Base-by-base conservation (phyloP, 2,329 filamentous ascomycete genomes). In the Apiospora hydei region DNA sequence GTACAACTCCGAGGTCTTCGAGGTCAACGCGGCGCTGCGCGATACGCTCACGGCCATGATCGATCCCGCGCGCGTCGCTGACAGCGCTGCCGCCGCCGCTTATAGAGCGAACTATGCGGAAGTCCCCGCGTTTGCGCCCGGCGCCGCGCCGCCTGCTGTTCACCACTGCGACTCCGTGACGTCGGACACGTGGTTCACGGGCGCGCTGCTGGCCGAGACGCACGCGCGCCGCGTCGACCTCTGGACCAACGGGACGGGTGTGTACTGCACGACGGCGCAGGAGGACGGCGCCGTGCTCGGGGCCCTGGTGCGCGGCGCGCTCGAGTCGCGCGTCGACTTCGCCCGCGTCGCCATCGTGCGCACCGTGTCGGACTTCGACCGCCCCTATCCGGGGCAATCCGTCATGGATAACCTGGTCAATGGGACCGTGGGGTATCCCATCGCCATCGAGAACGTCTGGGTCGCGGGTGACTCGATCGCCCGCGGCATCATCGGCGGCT, bases 201-300 rank as follows among this genome's bases (percentile, higher is more conserved):
- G 92, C 8, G 84, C 80, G 0, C 78, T 89, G 26, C 86, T 94
- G 4, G 85, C 88, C 14, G 85, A 89, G 64, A 87, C 89, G 0
- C 94, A 94, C 78, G 90, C 89, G 75, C 90, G 91, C 73, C 70
- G 64, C 53, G 71, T 70, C 6, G 57, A 43, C 7, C 77, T 92
- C 1, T 88, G 90, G 82, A 94, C 92, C 4, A 93, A 93, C 77
- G 91, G 91, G 2, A 89, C 87, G 0, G 91, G 70, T 8, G 38
- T 89, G 0, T 94, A 94, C 82, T 94, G 92, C 82, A 89, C 91
- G 81, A 92, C 88, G 1, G 91, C 91, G 0, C 92, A 94, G 79
- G 92, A 94, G 80, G 92, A 94, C 78, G 93, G 91, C 76, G 92
- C 91, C 0, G 88, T 88, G 0, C 86, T 94, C 0, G 91, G 92